Base-by-base conservation (phyloP, 352 stramenopile genomes). In the Globisporangium spiculum region DNA sequence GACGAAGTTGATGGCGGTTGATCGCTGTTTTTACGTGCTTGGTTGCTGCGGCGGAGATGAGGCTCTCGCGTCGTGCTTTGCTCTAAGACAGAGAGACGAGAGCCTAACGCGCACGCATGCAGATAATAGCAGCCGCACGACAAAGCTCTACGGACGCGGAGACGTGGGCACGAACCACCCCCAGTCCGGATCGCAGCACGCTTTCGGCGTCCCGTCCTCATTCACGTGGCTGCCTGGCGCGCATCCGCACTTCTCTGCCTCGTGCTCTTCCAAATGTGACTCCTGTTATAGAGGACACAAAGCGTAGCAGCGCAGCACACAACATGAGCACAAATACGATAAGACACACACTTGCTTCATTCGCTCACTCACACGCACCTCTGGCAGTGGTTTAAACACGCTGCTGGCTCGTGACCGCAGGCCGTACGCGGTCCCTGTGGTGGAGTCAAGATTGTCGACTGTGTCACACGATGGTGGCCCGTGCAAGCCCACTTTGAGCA, bases 131-230 rank as follows among this genome's bases (percentile, higher is more conserved):
- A 44, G n/a, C 0, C 14, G 6, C 7, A n/a, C 55, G 6, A 32
- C 18, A 48, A 14, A 41, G 16, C 55, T 18, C 20, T 56, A 63
- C 52, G 34, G 44, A n/a, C 65, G 66, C 63, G 75, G 69, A 1
- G 73, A 77, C 34, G 76, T 81, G 20, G 77, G 76, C 20, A 87
- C 80, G 63, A 90, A 93, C 81, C 82, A 91, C 8, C 85, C 85
- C 85, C 85, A 93, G 26, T 80, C 81, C 0, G 77, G 75, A 48
- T 89, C 79, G 30, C 76, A 83, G 66, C 80, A 90, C 22, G 70
- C 46, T 30, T 75, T 66, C 14, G 60, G 46, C 1, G 68, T 26
- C 18, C 41, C 60, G 16, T 68, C 59, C 26, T 63, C 67, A 48
- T 67, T 73, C 46, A 65, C 63, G 48, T 75, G 74, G 18, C 24